Evolutionary conservation across 2,329 filamentous ascomycete genomes (phyloP), one percentile per base, ranked within the genome.

Genomic region (Aspergillus fumigatiaffinis): DNA sequence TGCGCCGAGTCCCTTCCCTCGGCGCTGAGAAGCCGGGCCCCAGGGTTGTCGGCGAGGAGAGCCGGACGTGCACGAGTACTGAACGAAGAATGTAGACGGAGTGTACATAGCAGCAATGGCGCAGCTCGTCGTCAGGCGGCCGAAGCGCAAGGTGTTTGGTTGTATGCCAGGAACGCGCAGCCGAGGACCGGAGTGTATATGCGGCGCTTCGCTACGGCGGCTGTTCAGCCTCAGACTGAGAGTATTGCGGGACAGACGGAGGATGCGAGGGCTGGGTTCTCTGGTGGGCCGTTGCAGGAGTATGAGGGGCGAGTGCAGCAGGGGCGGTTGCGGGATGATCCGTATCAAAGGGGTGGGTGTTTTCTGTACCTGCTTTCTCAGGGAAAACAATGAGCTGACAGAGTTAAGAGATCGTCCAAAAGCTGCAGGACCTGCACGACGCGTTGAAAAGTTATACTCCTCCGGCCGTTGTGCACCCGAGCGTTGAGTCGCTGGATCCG

Each of bases 391-490:
- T 46, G 26, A 50, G 28, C 49, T 52, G 20, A 51, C 42, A 14
- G 35, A 20, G 26, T 41, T 7, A 42, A 92, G 91, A 87, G 46
- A 93, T 99, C 65, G 92, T 99, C 66, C 85, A 94, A 71, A 90
- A 85, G 68, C 82, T 99, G 5, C 91, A 99, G 76, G 87, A 92
- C 70, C 85, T 99, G 12, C 90, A 97, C 75, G 86, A 95, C 59
- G 90, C 91, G 69, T 82, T 99, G 47, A 79, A 82, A 60, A 75
- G 82, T 54, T 99, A 97, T 76, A 73, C 81, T 2, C 86, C 92
- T 17, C 89, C 87, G 0, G 80, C 84, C 9, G 89, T 97, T 35
- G 76, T 89, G 35, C 90, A 90, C 61, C 93, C 93, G 6, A 89
- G 83, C 21, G 78, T 93, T 64, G 89, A 93, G 58, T 88, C 87